Base-by-base conservation (phyloP, 768 basidiomycete species). In the Mycena rebaudengoi region DNA sequence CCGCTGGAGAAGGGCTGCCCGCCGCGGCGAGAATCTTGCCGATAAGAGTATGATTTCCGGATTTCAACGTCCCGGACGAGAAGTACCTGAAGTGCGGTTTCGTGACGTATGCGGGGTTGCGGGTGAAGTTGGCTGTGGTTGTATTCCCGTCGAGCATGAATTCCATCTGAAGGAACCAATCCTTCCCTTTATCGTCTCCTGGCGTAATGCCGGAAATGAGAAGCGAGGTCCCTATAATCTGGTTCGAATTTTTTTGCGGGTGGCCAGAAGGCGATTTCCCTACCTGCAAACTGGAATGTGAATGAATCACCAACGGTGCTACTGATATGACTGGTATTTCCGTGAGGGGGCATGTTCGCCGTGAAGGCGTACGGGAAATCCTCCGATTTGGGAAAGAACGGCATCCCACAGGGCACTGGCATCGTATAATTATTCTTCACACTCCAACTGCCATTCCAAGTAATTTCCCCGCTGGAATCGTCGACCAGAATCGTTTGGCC, bases 401-500 rank as follows among this genome's bases (percentile, higher is more conserved):
- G 30, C 4, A 51, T 21, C 39, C 10, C 10, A 37, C 49, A 51
- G 18, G 49, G 59, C 6, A 60, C 59, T 35, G 49, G 39, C 25
- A 44, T 21, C 20, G 29, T 57, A 21, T 48, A 49, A 35, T 28
- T 39, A 23, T 43, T 18, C 39, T 41, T 48, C 35, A 8, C 32
- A 3, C 20, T 32, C 64, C 64, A 66, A 16, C 43, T 28, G 14
- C 58, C 64, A 26, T 29, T 51, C 65, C 65, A 66, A 13, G 39
- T 32, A 5, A 66, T 62, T 35, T 66, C 65, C 5, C 37, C 7
- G 37, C 55, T 66, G 5, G 40, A 40, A 18, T 66, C 65, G 41
- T 66, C 65, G 1, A 66, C 60, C n/a, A 66, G 45, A 18, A 66
- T 66, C 20, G 60, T 62, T 12, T 57, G 60, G 11, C 65, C 65